Base-by-base conservation (phyloP, 805 yeast species). In the Clavispora asparagi region DNA sequence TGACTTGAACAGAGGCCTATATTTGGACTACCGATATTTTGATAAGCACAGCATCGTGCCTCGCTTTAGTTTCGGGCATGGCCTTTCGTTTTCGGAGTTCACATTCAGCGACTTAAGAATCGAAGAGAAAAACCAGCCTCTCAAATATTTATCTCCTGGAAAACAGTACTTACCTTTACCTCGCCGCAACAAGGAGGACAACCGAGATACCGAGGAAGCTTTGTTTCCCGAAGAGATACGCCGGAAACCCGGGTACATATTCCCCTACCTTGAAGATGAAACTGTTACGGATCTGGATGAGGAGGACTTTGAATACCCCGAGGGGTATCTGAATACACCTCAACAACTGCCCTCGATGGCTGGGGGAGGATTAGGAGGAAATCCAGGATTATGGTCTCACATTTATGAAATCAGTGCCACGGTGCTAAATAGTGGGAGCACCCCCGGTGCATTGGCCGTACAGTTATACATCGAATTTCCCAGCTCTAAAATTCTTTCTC, bases 41-140 rank as follows among this genome's bases (percentile, higher is more conserved):
- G 83, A 79, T 53, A 77, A 77, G 57, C 70, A 76, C 49, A 71
- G 76, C 45, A 75, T 80, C 38, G 69, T 70, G 51, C 84, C 85
- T 17, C 62, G 84, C 41, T 82, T 61, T 57, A 84, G 79, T 49
- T 82, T 82, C 60, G 87, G 86, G 4, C 79, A 58, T 63, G 87
- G 87, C 8, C 62, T 81, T 40, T 77, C 84, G 1, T 81, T 78
- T 57, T 68, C 84, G 4, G 67, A 65, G 28, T 74, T 74, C 48
- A 60, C 55, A 41, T 57, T 69, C 12, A 48, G 54, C 32, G 62
- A 67, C 43, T 59, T 79, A 40, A 59, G 69, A 19, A 73, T 78
- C 31, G 59, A 60, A 17, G 73, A 72, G 51, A 63, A 74, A 1
- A 60, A 63, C 40, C 61, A 74, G 3, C 78, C 78, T 14, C 64